phyloP scores from a whole-genome alignment of 306 rosid species.

The Sicyos edulis region DNA sequence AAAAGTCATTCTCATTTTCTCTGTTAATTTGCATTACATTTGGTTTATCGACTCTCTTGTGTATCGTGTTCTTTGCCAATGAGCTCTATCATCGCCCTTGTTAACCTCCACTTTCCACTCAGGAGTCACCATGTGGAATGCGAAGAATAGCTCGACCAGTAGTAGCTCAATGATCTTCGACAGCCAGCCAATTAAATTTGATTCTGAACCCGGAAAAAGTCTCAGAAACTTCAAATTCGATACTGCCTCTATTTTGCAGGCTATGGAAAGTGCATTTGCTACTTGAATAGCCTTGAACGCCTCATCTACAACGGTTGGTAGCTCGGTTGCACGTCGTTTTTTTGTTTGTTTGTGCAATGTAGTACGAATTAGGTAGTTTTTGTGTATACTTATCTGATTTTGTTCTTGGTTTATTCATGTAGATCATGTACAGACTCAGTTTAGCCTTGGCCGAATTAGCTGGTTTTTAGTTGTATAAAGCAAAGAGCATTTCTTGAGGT shows the following conservation, averaged over 20 bases:
- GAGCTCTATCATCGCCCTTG: conserved; percentile 17
- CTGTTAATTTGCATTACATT: neutral
- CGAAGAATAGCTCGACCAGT: conserved; percentile 56
- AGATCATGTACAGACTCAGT: conserved; percentile 19
- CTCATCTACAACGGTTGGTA: conserved; percentile 34
- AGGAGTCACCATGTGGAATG: conserved; percentile 82
- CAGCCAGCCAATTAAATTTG: conserved; percentile 48
- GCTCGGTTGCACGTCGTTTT: conserved; percentile 19
- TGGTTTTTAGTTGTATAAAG: conserved; percentile 1
- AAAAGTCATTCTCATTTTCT: neutral
- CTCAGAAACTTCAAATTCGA: conserved; percentile 73
- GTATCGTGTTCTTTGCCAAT: conserved; percentile 26
- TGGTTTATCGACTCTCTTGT: neutral
- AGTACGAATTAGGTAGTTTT: neutral
- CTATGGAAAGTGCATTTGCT: conserved; percentile 66
- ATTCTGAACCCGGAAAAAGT: conserved; percentile 67
- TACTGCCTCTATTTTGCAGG: conserved; percentile 48
- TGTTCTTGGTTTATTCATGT: neutral
- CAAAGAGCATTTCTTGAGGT: neutral
- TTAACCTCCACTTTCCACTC: neutral
- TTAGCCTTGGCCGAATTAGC: neutral
- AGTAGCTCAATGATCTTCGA: conserved; percentile 42
- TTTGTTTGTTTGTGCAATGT: neutral
- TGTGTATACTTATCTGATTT: conserved; percentile 9
- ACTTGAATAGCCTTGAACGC: conserved; percentile 31